phyloP scores from a whole-genome alignment of 2,329 filamentous ascomycete genomes.

The Cladophialophora immunda region DNA sequence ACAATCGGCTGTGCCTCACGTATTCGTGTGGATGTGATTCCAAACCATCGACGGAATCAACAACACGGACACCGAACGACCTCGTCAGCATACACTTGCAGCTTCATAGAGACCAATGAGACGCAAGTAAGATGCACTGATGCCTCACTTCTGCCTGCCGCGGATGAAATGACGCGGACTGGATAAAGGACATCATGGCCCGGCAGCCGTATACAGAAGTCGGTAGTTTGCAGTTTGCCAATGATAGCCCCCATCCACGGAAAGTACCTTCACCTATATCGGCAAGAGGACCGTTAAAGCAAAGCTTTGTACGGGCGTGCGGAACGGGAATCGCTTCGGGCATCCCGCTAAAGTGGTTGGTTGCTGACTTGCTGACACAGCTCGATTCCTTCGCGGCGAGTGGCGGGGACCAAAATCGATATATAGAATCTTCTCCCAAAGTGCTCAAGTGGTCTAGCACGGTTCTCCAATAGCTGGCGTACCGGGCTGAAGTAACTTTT shows the following conservation, averaged over 20 bases:
- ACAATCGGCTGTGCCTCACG: not conserved
- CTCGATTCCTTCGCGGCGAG: not conserved
- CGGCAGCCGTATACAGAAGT: not conserved
- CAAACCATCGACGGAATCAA: not conserved
- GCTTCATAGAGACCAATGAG: not conserved
- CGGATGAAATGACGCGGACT: not conserved
- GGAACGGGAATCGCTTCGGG: not conserved
- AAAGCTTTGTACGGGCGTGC: not conserved
- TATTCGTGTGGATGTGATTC: not conserved
- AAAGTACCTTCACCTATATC: not conserved
- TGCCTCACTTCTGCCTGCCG: not conserved
- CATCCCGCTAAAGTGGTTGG: conserved; percentile 4
- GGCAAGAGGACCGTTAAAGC: not conserved
- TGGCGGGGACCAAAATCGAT: not conserved
- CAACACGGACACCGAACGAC: not conserved
- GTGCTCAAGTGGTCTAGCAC: not conserved
- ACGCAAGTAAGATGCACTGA: not conserved
- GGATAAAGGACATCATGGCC: not conserved
- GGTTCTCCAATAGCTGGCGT: not conserved
- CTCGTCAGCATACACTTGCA: not conserved
- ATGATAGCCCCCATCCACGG: not conserved
- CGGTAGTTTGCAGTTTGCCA: not conserved
- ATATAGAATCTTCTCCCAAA: not conserved
- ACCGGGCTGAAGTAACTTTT: not conserved
- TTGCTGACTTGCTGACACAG: conserved; percentile 4